phyloP scores from a whole-genome alignment of 1,139 yeast genomes.

The Waltiozyma solani region DNA sequence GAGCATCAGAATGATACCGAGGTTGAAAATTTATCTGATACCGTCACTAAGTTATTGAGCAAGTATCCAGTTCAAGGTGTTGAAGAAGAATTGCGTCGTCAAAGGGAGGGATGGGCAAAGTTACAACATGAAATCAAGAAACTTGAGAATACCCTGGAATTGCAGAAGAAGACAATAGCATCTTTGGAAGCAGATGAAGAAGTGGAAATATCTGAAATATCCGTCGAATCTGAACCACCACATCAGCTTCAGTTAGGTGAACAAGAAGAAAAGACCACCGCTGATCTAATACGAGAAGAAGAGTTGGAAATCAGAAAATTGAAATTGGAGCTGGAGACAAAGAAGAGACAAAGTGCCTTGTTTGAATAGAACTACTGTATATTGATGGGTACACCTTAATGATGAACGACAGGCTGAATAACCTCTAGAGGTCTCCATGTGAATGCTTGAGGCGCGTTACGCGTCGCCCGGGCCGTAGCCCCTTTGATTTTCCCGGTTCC shows the following conservation, averaged over 20 bases:
- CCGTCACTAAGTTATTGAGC: constrained; percentile 20
- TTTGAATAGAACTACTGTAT: neutral
- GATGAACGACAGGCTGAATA: too few species aligned
- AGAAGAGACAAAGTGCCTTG: neutral
- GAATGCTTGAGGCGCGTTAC: too few species aligned
- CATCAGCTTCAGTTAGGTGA: neutral
- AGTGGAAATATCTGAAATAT: constrained; percentile 7
- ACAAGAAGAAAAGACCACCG: too few species aligned
- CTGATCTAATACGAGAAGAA: constrained; percentile 20
- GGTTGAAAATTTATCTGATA: constrained; percentile 23
- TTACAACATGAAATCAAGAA: constrained; percentile 19
- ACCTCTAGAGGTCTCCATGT: too few species aligned
- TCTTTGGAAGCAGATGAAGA: constrained; percentile 10
- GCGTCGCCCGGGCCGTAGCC: too few species aligned
- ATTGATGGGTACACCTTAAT: neutral
- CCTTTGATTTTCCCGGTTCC: too few species aligned
- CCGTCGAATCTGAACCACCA: neutral
- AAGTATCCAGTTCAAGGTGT: constrained; percentile 24
- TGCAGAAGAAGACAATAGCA: constrained; percentile 20
- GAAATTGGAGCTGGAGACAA: constrained; percentile 17
- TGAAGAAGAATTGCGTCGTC: constrained; percentile 17
- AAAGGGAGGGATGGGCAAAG: constrained; percentile 14
- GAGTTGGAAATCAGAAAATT: constrained; percentile 21
- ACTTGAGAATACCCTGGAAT: constrained; percentile 24
- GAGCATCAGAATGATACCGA: constrained; percentile 17